Evolutionary conservation across 345 rosid genomes (phyloP).

Genomic region (Corchorus olitorius): DNA sequence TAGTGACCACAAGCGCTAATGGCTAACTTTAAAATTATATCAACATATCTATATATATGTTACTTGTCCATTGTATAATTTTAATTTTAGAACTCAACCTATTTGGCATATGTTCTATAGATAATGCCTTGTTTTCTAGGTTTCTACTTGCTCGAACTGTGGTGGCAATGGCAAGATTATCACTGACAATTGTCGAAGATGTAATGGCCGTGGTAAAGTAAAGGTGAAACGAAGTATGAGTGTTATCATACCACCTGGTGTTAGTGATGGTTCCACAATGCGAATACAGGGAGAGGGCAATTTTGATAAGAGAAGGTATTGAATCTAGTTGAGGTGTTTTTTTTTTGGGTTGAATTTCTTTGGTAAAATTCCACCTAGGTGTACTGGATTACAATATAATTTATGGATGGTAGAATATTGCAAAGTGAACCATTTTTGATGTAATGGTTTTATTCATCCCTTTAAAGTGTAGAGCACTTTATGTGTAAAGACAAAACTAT

Average conservation of each 20-base stretch:
- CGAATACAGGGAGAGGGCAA: constrained; percentile 72
- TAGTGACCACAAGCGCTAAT: neutral
- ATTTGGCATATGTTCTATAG: constrained; percentile 20
- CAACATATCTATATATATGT: neutral
- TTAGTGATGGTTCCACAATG: constrained; percentile 72
- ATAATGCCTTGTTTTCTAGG: constrained; percentile 54
- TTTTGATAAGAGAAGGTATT: constrained; percentile 66
- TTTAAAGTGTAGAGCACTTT: too few species aligned
- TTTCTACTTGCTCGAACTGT: constrained; percentile 83
- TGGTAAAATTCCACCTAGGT: too few species aligned
- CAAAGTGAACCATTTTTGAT: too few species aligned
- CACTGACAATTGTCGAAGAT: constrained; percentile 68
- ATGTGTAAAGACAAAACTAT: too few species aligned
- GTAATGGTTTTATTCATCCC: too few species aligned
- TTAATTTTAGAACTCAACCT: constrained; percentile 16
- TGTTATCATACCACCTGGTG: constrained; percentile 78
- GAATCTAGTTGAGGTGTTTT: neutral
- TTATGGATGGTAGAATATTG: too few species aligned
- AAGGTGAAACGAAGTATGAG: constrained; percentile 55
- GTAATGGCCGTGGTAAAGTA: constrained; percentile 65
- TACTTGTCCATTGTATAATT: neutral
- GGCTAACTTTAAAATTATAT: neutral
- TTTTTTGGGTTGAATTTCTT: neutral
- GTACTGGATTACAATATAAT: too few species aligned
- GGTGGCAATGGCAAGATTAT: constrained; percentile 76